phyloP scores from a whole-genome alignment of 2,329 filamentous ascomycete species.

The Pseudogymnoascus sp. region DNA sequence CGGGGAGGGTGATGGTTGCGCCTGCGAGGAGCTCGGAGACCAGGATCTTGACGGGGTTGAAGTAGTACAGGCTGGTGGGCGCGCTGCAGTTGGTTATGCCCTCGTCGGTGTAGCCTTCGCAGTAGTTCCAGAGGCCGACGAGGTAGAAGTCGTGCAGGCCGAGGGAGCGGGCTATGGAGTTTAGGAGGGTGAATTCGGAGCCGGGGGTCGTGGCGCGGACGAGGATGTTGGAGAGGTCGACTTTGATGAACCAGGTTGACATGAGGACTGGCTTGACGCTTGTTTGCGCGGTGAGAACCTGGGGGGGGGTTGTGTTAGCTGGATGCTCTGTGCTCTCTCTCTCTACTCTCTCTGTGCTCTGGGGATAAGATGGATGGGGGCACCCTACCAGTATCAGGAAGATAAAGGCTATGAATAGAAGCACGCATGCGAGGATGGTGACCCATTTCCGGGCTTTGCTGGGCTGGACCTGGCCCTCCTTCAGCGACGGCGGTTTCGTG shows the following conservation, averaged over 20 bases:
- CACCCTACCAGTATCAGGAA: constrained; percentile 66
- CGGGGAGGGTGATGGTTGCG: constrained; percentile 73
- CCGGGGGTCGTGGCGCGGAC: constrained; percentile 18
- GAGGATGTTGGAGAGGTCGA: constrained; percentile 69
- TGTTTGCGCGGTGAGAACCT: constrained; percentile 66
- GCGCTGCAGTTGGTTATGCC: constrained; percentile 70
- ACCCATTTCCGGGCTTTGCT: constrained; percentile 38
- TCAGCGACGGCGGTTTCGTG: background rate
- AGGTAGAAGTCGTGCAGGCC: constrained; percentile 93
- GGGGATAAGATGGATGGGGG: background rate
- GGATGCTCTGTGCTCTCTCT: background rate
- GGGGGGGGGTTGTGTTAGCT: background rate
- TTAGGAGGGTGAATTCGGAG: constrained; percentile 62
- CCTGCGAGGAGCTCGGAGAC: constrained; percentile 72
- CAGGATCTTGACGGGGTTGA: constrained; percentile 80
- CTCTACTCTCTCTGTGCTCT: background rate
- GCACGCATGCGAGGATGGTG: constrained; percentile 55
- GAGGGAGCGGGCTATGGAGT: constrained; percentile 76
- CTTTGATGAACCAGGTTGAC: constrained; percentile 73
- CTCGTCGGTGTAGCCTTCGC: constrained; percentile 70
- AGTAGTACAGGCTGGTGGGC: constrained; percentile 71
- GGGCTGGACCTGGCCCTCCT: background rate
- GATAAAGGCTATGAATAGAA: constrained; percentile 66
- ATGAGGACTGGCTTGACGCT: constrained; percentile 52
- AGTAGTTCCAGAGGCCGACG: constrained; percentile 86